A percentile compares a stretch with the other conserved stretches of the same genome.
Evolutionary conservation across 139 green algal species (phyloP).

Genomic region (Zygnema cylindricum): DNA sequence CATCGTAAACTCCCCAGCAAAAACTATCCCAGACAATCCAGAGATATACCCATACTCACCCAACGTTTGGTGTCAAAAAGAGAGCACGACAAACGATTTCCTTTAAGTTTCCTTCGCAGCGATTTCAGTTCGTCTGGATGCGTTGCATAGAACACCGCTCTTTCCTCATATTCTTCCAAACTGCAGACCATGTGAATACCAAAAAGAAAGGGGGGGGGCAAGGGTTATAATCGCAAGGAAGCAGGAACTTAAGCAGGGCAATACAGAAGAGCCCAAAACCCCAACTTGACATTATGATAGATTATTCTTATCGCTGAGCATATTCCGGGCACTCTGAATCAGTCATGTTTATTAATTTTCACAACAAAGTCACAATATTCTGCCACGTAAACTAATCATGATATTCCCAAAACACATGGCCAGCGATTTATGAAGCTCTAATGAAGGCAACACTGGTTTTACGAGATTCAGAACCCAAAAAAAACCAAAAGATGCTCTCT

Average conservation of each 20-base stretch:
- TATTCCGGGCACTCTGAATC: neutral
- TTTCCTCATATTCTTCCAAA: constrained; percentile 76
- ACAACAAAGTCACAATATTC: neutral
- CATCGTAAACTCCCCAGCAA: too few species aligned
- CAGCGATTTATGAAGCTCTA: neutral
- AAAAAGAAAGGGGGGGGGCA: too few species aligned
- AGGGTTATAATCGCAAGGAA: too few species aligned
- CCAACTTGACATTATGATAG: neutral
- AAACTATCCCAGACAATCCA: too few species aligned
- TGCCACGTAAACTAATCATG: neutral
- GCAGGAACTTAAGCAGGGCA: too few species aligned
- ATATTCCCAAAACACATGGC: neutral
- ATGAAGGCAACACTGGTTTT: constrained; percentile 5
- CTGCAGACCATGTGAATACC: constrained; percentile 17
- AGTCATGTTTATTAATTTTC: neutral
- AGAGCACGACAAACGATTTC: constrained; percentile 69
- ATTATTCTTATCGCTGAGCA: neutral
- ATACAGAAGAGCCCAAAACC: too few species aligned
- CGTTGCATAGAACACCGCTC: constrained; percentile 75
- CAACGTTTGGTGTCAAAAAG: constrained; percentile 85
- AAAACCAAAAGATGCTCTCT: constrained; percentile 1
- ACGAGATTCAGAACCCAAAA: neutral
- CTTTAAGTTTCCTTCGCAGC: constrained; percentile 71
- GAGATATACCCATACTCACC: constrained; percentile 70
- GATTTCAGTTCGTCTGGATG: constrained; percentile 66